Base-by-base conservation (phyloP, 208 protist species). In the Lotmaria passim region DNA sequence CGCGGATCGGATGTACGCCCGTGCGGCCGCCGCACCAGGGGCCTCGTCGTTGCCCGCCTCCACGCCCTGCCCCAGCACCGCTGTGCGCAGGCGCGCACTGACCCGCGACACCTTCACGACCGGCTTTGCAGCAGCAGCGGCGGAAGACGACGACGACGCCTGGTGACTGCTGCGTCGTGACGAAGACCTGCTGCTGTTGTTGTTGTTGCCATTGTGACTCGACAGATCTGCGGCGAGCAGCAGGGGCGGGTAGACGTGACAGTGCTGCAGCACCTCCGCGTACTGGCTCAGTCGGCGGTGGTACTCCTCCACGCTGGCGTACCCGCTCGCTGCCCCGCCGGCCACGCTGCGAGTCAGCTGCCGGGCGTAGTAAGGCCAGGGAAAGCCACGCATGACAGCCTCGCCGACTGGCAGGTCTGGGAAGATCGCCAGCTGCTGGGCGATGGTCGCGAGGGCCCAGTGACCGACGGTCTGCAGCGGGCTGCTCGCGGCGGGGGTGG, bases 341-440 rank as follows among this genome's bases (percentile, higher is more conserved):
- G 69, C 50, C 15, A 66, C 73, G 62, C 52, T 47, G 47, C 68
- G 52, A 14, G 63, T 41, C 38, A 83, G 75, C 69, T 93, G 87
- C 36, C 76, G 81, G 24, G 85, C 85, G 64, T 83, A 85, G 59
- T 89, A 61, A 1, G 60, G 64, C 83, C 89, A 90, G 39, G 85
- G 86, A 52, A 89, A 92, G 10, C 72, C 71, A 6, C 81, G 83
- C 44, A 74, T 59, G 12, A 91, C 72, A 2, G 81, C 48, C 67
- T 91, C 81, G 19, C 83, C 78, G 3, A 89, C 58, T 5, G 82
- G 83, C 31, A 86, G 60, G 69, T 94, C 83, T 12, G 82, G 82
- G 41, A 90, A 91, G 30, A 82, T 33, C 51, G 69, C 60, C 30
- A 90, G 66, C 53, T 86, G 73, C 47, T 74, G 68, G 7, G 60